Percentiles rank a stretch among this genome's conserved stretches.
phyloP scores from a whole-genome alignment of 306 rosid species.

The Vigna trinervia region DNA sequence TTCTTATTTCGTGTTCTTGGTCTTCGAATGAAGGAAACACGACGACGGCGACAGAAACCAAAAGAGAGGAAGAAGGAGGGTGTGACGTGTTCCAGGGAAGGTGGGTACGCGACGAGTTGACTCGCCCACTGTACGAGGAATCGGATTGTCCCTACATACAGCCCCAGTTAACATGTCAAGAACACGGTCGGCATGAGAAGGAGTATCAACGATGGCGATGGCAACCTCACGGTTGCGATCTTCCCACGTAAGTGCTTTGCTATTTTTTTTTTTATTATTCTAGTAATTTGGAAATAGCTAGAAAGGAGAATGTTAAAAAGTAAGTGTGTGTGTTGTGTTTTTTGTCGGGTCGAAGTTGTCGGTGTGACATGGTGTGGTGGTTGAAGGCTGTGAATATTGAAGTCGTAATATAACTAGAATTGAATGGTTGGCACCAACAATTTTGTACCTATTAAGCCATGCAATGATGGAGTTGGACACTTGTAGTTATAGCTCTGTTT shows the following conservation, averaged over 20 bases:
- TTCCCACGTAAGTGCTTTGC: conserved; percentile 64
- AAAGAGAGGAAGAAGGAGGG: conserved; percentile 48
- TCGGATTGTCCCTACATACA: conserved; percentile 96
- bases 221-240: conserved; percentile 88
- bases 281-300: too few species aligned
- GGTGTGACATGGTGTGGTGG: conserved; percentile 19
- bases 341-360: conserved; percentile 28
- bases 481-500: not conserved
- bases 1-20: too few species aligned
- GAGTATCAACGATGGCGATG: conserved; percentile 77
- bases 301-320: not conserved
- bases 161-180: conserved; percentile 90
- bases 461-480: conserved; percentile 17
- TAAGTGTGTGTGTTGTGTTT: not conserved
- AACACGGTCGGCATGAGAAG: conserved; percentile 80
- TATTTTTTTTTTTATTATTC: not conserved
- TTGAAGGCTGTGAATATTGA: not conserved
- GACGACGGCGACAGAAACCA: conserved; percentile 48
- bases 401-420: not conserved
- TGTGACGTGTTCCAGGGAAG: conserved; percentile 78
- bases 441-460: not conserved
- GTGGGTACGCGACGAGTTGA: conserved; percentile 84
- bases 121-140: conserved; percentile 83
- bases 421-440: conserved; percentile 25
- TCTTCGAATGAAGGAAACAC: not conserved